Evolutionary conservation across 2,329 filamentous ascomycete genomes (phyloP).

Genomic region (Emydomyces testavorans): DNA sequence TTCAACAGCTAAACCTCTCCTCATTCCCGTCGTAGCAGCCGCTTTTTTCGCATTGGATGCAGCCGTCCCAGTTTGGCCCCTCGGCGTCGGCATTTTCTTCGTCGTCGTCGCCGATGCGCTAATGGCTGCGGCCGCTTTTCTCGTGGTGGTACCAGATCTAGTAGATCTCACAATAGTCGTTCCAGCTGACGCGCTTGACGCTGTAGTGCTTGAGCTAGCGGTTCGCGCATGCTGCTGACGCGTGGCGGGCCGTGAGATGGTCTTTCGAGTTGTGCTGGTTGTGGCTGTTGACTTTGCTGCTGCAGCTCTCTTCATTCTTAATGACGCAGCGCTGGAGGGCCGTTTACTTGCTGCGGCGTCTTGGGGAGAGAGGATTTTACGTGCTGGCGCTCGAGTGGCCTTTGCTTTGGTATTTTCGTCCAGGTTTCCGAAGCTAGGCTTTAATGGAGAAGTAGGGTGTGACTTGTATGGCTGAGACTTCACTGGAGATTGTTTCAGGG

Average conservation of each 20-base stretch:
- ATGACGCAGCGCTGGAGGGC: slow-evolving; percentile 8
- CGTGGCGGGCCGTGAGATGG: slow-evolving; percentile 29
- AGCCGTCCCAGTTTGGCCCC: slow-evolving; percentile 20
- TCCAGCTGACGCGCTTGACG: slow-evolving; percentile 30
- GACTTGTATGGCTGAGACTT: slow-evolving; percentile 39
- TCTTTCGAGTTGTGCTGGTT: slow-evolving; percentile 21
- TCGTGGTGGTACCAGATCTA: slow-evolving; percentile 20
- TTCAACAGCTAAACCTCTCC: slow-evolving; percentile 28
- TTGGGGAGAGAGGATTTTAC: slow-evolving; percentile 8
- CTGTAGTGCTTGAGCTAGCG: slow-evolving; percentile 26
- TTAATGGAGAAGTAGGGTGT: slow-evolving; percentile 52
- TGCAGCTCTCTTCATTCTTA: slow-evolving; percentile 4
- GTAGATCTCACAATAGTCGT: slow-evolving; percentile 29
- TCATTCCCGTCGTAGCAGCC: slow-evolving; percentile 23
- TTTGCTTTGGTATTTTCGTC: slow-evolving; percentile 8
- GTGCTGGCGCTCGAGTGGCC: slow-evolving; percentile 1
- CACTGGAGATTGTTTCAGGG: slow-evolving; percentile 34
- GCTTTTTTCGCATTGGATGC: slow-evolving; percentile 28
- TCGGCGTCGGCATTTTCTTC: slow-evolving; percentile 6
- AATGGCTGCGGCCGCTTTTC: slow-evolving; percentile 22
- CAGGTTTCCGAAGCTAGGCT: slow-evolving; percentile 36
- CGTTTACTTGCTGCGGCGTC: slow-evolving; percentile 3
- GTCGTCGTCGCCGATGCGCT: slow-evolving; percentile 4
- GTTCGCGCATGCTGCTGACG: slow-evolving; percentile 29
- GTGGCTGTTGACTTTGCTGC: slow-evolving; percentile 11